Evolutionary conservation across 352 stramenopile species (phyloP).

Genomic region (Phytopythium montanum): DNA sequence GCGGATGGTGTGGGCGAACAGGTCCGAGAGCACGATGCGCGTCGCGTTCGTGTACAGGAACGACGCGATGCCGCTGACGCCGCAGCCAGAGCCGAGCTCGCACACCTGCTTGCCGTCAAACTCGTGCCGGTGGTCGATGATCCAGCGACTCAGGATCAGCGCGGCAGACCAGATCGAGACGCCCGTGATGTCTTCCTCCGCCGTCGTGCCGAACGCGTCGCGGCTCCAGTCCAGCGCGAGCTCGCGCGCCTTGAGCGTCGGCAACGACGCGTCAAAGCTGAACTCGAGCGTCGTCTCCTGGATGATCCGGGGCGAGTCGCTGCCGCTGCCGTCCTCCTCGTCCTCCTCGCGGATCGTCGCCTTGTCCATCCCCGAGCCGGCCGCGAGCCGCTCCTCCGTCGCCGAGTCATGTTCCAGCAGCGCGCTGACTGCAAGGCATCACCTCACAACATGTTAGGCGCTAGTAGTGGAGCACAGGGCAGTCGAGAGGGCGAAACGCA

Average conservation of each 20-base stretch:
- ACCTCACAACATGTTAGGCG: background rate
- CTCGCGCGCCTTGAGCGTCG: slow-evolving; percentile 70
- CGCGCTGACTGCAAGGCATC: slow-evolving; percentile 39
- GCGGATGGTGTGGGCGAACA: slow-evolving; percentile 78
- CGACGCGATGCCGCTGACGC: slow-evolving; percentile 75
- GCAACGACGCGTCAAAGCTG: slow-evolving; percentile 49
- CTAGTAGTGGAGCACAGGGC: background rate
- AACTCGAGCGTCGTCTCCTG: slow-evolving; percentile 85
- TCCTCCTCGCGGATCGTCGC: slow-evolving; percentile 63
- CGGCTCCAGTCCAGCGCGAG: slow-evolving; percentile 82
- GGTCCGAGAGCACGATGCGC: slow-evolving; percentile 78
- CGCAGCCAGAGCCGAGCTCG: slow-evolving; percentile 79
- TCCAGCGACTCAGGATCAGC: slow-evolving; percentile 79
- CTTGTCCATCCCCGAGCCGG: slow-evolving; percentile 69
- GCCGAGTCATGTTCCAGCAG: slow-evolving; percentile 79
- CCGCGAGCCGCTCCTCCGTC: slow-evolving; percentile 69
- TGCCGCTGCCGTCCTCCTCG: slow-evolving; percentile 51
- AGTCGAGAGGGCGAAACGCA: slow-evolving; percentile 23
- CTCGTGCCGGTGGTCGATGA: slow-evolving; percentile 57
- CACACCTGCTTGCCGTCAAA: slow-evolving; percentile 79
- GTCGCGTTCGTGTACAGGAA: slow-evolving; percentile 76
- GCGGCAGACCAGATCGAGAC: slow-evolving; percentile 89
- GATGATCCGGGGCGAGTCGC: slow-evolving; percentile 57
- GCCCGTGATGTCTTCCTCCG: slow-evolving; percentile 84
- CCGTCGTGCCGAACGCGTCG: slow-evolving; percentile 73